phyloP scores from a whole-genome alignment of 1,139 yeast species.

The Maudiozyma humilis region DNA sequence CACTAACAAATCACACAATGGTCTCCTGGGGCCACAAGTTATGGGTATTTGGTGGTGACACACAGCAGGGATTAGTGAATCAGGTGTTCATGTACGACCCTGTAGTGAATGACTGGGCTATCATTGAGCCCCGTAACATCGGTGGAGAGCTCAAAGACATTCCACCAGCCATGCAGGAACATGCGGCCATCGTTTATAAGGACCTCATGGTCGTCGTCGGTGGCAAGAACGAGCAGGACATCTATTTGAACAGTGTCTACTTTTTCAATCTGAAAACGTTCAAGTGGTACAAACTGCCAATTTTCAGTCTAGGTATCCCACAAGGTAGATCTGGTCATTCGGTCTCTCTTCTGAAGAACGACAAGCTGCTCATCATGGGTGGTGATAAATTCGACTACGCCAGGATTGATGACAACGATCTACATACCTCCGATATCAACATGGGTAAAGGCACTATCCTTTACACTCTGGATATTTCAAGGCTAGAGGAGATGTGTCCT shows the following conservation, averaged over 20 bases:
- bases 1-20: constrained; percentile 88
- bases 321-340: constrained; percentile 94
- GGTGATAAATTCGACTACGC: constrained; percentile 69
- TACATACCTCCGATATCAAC: constrained; percentile 42
- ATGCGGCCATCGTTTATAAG: constrained; percentile 72
- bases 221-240: constrained; percentile 76
- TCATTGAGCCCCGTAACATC: constrained; percentile 43
- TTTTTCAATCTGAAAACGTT: constrained; percentile 69
- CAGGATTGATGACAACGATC: constrained; percentile 38
- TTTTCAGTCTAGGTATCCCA: constrained; percentile 47
- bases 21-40: constrained; percentile 69
- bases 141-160: constrained; percentile 18
- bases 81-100: constrained; percentile 85
- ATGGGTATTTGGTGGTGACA: constrained; percentile 91
- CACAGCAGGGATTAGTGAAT: constrained; percentile 64
- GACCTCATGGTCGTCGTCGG: constrained; percentile 83
- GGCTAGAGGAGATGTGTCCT: constrained; percentile 31
- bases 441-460: constrained; percentile 50
- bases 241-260: constrained; percentile 57
- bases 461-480: constrained; percentile 49
- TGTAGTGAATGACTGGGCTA: constrained; percentile 51
- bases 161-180: constrained; percentile 90
- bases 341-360: constrained; percentile 55
- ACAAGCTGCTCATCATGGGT: constrained; percentile 79
- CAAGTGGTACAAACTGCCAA: constrained; percentile 63